phyloP scores from a whole-genome alignment of 306 rosid genomes.

The Quercus engelmannii region DNA sequence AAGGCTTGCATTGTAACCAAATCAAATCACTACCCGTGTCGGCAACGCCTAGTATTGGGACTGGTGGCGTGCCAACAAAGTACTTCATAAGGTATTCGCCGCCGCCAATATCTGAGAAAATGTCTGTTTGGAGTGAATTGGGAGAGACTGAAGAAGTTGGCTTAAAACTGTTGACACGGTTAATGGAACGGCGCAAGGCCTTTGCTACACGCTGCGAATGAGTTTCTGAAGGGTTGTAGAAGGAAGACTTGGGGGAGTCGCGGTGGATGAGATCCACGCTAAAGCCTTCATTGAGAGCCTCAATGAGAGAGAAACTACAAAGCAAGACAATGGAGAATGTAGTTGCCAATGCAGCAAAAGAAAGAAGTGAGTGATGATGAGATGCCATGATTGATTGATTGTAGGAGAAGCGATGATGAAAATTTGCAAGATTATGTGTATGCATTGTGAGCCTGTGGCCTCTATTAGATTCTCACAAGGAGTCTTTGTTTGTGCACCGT shows the following conservation, averaged over 20 bases:
- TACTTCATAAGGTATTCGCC: conserved; percentile 44
- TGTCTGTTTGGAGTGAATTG: neutral
- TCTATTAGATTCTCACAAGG: no score
- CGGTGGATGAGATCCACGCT: conserved; percentile 1
- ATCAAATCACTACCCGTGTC: conserved; percentile 57
- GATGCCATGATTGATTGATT: neutral
- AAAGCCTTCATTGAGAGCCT: conserved; percentile 16
- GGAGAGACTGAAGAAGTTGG: neutral
- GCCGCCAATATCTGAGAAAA: neutral
- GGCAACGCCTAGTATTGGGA: conserved; percentile 23
- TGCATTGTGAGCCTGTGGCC: no score
- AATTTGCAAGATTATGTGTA: no score
- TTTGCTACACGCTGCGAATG: neutral
- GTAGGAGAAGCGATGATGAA: neutral
- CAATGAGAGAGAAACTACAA: neutral
- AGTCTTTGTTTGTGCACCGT: no score
- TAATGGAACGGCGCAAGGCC: conserved; percentile 11
- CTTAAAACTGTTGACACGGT: neutral
- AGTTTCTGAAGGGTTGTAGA: neutral
- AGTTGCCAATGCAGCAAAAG: neutral
- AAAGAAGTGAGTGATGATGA: neutral
- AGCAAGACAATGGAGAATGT: neutral
- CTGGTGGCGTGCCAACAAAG: conserved; percentile 54
- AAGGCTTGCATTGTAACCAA: conserved; percentile 63
- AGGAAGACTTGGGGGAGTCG: neutral